A percentile compares a stretch with the other conserved stretches of the same genome.
These are phyloP conservation scores for Vigna nakashimae DNA, from an alignment of 306 rosid genomes.

Conservation along the genomic window DNA sequence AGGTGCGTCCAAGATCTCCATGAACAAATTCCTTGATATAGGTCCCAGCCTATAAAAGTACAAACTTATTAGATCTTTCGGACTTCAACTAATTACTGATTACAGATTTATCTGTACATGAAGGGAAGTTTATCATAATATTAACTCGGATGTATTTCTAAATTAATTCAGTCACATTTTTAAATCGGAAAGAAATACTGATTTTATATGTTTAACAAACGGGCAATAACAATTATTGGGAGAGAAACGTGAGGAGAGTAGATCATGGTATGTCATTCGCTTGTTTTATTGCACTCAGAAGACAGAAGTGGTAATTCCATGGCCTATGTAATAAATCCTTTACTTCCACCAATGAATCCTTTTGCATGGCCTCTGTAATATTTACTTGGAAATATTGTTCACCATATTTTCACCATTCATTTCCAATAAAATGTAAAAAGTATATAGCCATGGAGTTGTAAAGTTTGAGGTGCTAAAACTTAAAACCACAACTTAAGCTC, in stretches of 20 bases:
- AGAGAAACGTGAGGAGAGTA: too few species aligned
- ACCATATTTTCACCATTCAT: conserved; percentile 1
- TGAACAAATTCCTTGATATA: conserved; percentile 96
- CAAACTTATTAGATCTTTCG: conserved; percentile 12
- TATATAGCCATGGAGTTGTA: conserved; percentile 20
- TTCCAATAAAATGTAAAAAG: conserved; percentile 39
- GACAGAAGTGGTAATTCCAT: conserved; percentile 9
- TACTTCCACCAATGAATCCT: conserved; percentile 3
- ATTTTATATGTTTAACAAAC: too few species aligned
- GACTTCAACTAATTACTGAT: background rate
- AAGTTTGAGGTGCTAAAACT: background rate
- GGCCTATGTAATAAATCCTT: conserved; percentile 7
- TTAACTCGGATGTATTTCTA: background rate
- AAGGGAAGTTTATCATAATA: background rate
- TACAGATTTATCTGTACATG: conserved; percentile 22
- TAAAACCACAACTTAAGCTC: background rate
- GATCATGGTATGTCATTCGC: background rate
- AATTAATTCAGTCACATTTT: background rate
- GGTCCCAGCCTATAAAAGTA: conserved; percentile 80
- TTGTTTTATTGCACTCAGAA: conserved; percentile 12
- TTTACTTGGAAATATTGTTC: conserved; percentile 8
- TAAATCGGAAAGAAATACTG: background rate
- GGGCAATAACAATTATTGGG: too few species aligned
- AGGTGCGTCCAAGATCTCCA: conserved; percentile 93
- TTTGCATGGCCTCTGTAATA: too few species aligned